These are phyloP conservation scores for Malbranchea zuffiana DNA, from an alignment of 2,329 filamentous ascomycete species.

Conservation along the genomic window DNA sequence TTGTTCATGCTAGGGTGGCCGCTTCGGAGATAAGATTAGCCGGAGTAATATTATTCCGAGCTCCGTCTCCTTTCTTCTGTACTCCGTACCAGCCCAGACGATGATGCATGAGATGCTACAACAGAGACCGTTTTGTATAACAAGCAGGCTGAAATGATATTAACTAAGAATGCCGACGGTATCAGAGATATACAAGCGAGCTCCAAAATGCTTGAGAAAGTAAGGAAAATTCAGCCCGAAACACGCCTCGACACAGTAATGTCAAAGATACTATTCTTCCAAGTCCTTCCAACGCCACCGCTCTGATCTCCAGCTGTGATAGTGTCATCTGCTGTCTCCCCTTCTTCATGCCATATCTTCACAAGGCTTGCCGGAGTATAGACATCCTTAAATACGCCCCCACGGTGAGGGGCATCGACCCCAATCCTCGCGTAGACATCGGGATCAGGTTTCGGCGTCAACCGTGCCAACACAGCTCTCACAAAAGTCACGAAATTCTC, in stretches of 20 bases:
- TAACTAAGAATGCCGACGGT: no score
- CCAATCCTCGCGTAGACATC: conserved; percentile 67
- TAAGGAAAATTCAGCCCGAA: conserved; percentile 1
- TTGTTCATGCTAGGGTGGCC: no score
- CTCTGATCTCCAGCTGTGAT: conserved; percentile 56
- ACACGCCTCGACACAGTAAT: conserved; percentile 5
- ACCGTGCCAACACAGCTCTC: conserved; percentile 65
- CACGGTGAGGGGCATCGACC: conserved; percentile 48
- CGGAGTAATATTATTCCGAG: no score
- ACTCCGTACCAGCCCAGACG: no score
- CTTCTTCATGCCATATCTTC: conserved; percentile 79
- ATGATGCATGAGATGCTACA: no score
- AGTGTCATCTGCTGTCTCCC: conserved; percentile 53
- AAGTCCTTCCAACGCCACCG: conserved; percentile 43
- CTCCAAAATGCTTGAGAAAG: no score
- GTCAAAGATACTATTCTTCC: conserved; percentile 72
- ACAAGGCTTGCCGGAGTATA: conserved; percentile 86
- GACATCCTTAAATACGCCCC: conserved; percentile 64
- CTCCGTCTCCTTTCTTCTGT: no score
- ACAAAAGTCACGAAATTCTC: conserved; percentile 72
- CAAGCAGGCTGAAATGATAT: no score
- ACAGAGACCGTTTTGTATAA: no score
- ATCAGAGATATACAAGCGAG: no score
- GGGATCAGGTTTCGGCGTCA: conserved; percentile 61
- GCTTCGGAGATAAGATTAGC: no score